phyloP scores from a whole-genome alignment of 2,329 filamentous ascomycete species.

The Ophioceras dolichostomum region DNA sequence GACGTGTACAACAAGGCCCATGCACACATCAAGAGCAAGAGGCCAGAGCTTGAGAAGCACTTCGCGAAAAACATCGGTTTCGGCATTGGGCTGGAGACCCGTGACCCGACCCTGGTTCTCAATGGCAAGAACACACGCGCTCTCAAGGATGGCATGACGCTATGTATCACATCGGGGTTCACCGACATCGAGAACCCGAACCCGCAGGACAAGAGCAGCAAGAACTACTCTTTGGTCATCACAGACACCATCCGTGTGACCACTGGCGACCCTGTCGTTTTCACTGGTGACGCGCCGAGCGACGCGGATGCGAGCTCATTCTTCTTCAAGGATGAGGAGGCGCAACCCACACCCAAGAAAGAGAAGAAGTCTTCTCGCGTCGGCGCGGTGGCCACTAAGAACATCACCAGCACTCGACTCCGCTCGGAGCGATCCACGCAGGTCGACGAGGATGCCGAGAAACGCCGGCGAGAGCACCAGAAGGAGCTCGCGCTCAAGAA shows the following conservation, averaged over 20 bases:
- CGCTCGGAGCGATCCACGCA: conserved; percentile 84
- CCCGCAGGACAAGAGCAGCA: conserved; percentile 81
- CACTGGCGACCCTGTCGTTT: conserved; percentile 65
- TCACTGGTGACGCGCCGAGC: conserved; percentile 84
- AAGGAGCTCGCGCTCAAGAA: conserved; percentile 81
- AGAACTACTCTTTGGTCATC: conserved; percentile 77
- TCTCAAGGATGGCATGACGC: conserved; percentile 93
- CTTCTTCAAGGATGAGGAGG: conserved; percentile 94
- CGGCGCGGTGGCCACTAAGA: conserved; percentile 82
- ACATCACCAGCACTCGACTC: conserved; percentile 87
- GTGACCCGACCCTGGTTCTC: conserved; percentile 70
- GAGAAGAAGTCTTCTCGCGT: conserved; percentile 75
- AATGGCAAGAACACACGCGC: conserved; percentile 76
- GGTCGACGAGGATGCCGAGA: conserved; percentile 80
- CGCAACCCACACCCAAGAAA: conserved; percentile 77
- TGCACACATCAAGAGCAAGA: conserved; percentile 70
- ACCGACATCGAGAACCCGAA: conserved; percentile 79
- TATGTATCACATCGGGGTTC: conserved; percentile 82
- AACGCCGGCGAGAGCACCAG: conserved; percentile 79
- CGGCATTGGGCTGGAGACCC: conserved; percentile 85
- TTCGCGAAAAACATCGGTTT: conserved; percentile 88
- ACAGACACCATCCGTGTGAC: conserved; percentile 90
- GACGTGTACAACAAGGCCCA: conserved; percentile 88
- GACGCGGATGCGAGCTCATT: conserved; percentile 93
- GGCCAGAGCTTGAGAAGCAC: conserved; percentile 89